Evolutionary conservation across 257 asterid genomes (phyloP).

Genomic region (Solanum appendiculatum): DNA sequence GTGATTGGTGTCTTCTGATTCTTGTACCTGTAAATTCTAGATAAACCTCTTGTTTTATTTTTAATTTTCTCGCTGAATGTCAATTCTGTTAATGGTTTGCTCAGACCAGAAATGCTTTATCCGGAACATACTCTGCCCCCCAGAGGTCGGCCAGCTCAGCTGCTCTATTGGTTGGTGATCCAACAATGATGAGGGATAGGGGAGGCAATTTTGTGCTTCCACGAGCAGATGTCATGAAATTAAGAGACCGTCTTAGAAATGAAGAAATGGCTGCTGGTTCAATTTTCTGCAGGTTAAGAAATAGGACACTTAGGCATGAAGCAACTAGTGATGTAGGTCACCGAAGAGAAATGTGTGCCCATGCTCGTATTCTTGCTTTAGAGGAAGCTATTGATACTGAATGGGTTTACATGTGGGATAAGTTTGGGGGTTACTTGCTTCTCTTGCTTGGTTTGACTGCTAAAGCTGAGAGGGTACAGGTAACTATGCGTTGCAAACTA

Average conservation of each 20-base stretch:
- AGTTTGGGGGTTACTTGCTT: conserved; percentile 96
- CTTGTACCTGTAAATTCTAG: neutral
- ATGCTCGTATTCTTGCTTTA: conserved; percentile 92
- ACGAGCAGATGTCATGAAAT: conserved; percentile 93
- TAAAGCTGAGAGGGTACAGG: conserved; percentile 99
- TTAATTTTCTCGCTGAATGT: neutral
- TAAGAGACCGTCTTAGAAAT: conserved; percentile 92
- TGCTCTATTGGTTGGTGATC: conserved; percentile 98
- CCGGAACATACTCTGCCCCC: conserved; percentile 99
- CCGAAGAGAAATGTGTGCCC: conserved; percentile 97
- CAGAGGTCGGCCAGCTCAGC: conserved; percentile 99
- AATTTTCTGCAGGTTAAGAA: conserved; percentile 48
- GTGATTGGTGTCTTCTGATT: neutral
- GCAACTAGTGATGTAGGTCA: conserved; percentile 74
- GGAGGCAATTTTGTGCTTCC: conserved; percentile 98
- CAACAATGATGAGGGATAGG: conserved; percentile 80
- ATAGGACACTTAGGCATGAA: conserved; percentile 58
- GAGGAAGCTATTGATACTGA: conserved; percentile 99
- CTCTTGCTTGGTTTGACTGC: conserved; percentile 98
- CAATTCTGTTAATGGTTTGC: conserved; percentile 7
- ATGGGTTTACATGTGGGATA: conserved; percentile 99
- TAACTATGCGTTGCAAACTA: conserved; percentile 12
- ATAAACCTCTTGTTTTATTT: conserved; percentile 5
- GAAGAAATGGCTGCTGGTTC: conserved; percentile 95
- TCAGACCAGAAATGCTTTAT: conserved; percentile 92